Evolutionary conservation across 2,329 filamentous ascomycete genomes (phyloP).

Genomic region (Exophiala sp.): DNA sequence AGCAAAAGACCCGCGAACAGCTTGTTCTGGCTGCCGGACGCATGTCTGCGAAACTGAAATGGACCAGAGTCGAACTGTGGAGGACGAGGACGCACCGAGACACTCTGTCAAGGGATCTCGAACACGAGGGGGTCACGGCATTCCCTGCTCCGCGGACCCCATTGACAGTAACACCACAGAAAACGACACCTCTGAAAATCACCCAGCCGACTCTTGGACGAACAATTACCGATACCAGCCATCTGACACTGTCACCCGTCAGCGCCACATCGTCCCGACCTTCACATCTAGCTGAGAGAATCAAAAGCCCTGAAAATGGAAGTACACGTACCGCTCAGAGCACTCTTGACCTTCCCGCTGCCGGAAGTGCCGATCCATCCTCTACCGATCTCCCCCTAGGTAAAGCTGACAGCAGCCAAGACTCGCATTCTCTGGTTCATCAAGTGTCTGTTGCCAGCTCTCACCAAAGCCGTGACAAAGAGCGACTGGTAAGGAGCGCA

Average conservation of each 20-base stretch:
- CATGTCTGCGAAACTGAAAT: conserved; percentile 82
- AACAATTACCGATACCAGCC: conserved; percentile 21
- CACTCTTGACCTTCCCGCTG: conserved; percentile 7
- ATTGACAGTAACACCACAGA: conserved; percentile 22
- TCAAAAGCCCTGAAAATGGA: conserved; percentile 14
- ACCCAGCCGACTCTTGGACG: conserved; percentile 13
- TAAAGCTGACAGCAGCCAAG: conserved; percentile 24
- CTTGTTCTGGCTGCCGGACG: conserved; percentile 75
- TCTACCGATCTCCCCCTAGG: conserved; percentile 9
- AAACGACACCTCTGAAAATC: conserved; percentile 23
- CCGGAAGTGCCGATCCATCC: conserved; percentile 12
- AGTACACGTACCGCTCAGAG: conserved; percentile 4
- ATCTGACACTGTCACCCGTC: conserved; percentile 22
- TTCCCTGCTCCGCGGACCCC: conserved; percentile 27
- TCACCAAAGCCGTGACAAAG: conserved; percentile 34
- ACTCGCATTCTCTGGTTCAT: conserved; percentile 32
- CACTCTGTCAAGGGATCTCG: conserved; percentile 75
- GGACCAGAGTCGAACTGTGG: conserved; percentile 93
- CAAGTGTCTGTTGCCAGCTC: conserved; percentile 39
- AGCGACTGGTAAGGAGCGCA: conserved; percentile 22
- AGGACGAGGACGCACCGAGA: conserved; percentile 84
- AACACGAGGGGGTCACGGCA: conserved; percentile 56
- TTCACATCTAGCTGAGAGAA: conserved; percentile 15
- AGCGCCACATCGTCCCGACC: conserved; percentile 20
- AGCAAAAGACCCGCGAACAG: conserved; percentile 80